Conservation (phyloP, 768 basidiomycete species). For the Suillus hirtellus region DNA sequence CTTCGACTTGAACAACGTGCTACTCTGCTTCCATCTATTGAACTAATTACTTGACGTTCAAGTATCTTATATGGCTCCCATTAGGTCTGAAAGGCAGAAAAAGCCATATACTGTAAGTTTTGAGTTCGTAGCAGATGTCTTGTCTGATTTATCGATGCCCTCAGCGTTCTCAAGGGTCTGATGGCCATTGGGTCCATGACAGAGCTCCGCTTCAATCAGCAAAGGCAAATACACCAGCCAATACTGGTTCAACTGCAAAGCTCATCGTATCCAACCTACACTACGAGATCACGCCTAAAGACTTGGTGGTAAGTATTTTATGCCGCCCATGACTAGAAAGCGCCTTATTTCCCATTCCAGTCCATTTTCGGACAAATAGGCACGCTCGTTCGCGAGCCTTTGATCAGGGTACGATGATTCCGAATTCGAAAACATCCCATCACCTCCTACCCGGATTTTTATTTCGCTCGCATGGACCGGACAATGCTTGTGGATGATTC, state of each 20-base stretch:
- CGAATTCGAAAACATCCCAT: slow-evolving; percentile 40
- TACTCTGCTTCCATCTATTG: not conserved
- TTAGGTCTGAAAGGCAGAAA: slow-evolving; percentile 33
- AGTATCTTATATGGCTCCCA: slow-evolving; percentile 22
- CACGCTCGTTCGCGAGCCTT: slow-evolving; percentile 89
- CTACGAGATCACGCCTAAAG: slow-evolving; percentile 88
- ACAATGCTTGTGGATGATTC: slow-evolving; percentile 25
- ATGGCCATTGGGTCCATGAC: slow-evolving; percentile 79
- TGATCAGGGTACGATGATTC: slow-evolving; percentile 87
- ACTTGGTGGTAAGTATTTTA: slow-evolving; percentile 70
- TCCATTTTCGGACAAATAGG: slow-evolving; percentile 90
- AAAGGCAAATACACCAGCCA: slow-evolving; percentile 25
- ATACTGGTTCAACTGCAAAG: slow-evolving; percentile 44
- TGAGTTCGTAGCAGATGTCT: slow-evolving; percentile 1
- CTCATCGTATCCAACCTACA: slow-evolving; percentile 86
- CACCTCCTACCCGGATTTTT: slow-evolving; percentile 29
- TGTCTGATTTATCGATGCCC: slow-evolving; percentile 7
- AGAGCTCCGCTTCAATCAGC: slow-evolving; percentile 51
- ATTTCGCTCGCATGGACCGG: slow-evolving; percentile 32
- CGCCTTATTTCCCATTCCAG: slow-evolving; percentile 38
- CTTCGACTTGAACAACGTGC: slow-evolving; percentile 4
- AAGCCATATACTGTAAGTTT: slow-evolving; percentile 46
- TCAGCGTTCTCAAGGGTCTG: slow-evolving; percentile 61
- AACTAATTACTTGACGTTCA: not conserved
- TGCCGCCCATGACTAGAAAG: slow-evolving; percentile 3